phyloP scores from a whole-genome alignment of 805 yeast species.

The Saccharomycopsis fodiens region DNA sequence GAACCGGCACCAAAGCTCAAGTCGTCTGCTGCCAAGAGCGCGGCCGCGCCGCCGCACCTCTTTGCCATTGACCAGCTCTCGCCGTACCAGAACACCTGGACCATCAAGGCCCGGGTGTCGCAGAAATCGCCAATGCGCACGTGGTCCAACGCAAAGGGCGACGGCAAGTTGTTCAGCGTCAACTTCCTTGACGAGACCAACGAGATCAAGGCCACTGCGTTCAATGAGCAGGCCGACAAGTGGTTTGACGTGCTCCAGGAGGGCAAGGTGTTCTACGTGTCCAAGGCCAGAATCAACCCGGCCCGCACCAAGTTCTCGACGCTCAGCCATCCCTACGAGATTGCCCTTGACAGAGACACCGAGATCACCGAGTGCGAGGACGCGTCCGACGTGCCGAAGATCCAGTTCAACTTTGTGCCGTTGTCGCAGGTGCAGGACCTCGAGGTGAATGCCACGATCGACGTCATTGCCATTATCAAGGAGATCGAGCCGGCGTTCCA shows the following conservation, averaged over 20 bases:
- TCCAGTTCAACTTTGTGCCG: conserved; percentile 68
- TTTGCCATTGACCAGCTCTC: conserved; percentile 77
- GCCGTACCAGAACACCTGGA: conserved; percentile 88
- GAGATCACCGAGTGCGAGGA: conserved; percentile 57
- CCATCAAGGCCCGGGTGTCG: conserved; percentile 87
- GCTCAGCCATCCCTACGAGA: conserved; percentile 82
- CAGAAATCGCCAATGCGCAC: conserved; percentile 81
- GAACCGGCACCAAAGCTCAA: conserved; percentile 11
- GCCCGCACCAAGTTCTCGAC: conserved; percentile 83
- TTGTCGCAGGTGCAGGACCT: conserved; percentile 57
- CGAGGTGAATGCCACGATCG: conserved; percentile 68
- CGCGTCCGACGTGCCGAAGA: conserved; percentile 63
- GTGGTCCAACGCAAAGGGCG: conserved; percentile 81
- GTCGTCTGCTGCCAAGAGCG: conserved; percentile 3
- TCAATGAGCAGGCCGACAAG: conserved; percentile 78
- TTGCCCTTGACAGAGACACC: conserved; percentile 73
- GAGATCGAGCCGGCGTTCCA: conserved; percentile 68
- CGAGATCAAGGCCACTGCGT: conserved; percentile 93
- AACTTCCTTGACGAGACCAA: conserved; percentile 90
- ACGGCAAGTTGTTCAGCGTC: conserved; percentile 83
- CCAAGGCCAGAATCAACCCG: conserved; percentile 71
- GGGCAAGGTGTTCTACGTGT: conserved; percentile 80
- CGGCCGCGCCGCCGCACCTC: conserved; percentile 36
- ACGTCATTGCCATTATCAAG: conserved; percentile 81
- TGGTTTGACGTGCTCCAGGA: conserved; percentile 72